Percentiles rank a stretch among this genome's conserved stretches.
Conservation (phyloP, 495 filamentous ascomycete genomes). For the Chaetomium tenue region DNA sequence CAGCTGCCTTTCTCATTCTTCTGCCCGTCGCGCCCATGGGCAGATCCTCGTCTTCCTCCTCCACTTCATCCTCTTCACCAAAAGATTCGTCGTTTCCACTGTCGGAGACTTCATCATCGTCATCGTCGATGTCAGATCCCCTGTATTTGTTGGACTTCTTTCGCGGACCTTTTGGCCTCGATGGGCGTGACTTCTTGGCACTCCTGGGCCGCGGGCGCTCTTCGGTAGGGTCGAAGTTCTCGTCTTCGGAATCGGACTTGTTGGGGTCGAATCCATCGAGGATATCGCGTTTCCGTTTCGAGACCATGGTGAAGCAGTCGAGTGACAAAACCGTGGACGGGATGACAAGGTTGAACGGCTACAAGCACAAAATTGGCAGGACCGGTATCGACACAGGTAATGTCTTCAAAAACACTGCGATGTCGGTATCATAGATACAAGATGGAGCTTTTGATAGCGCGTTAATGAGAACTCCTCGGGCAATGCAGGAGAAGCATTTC, state of each 20-base stretch:
- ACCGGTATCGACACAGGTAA: not conserved
- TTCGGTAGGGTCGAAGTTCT: constrained; percentile 62
- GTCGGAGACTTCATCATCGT: constrained; percentile 59
- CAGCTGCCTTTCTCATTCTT: constrained; percentile 62
- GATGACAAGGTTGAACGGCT: not conserved
- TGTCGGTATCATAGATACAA: constrained; percentile 4
- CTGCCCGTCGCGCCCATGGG: constrained; percentile 68
- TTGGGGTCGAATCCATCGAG: constrained; percentile 73
- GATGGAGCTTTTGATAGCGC: not conserved
- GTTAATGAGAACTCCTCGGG: constrained; percentile 9
- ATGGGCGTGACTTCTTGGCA: constrained; percentile 41
- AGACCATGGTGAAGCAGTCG: constrained; percentile 21
- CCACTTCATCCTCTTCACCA: constrained; percentile 55
- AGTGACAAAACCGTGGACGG: constrained; percentile 1
- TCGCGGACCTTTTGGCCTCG: constrained; percentile 46
- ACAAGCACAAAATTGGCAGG: not conserved
- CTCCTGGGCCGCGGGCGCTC: constrained; percentile 43
- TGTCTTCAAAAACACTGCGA: not conserved
- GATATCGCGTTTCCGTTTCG: constrained; percentile 60
- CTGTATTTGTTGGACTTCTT: constrained; percentile 50
- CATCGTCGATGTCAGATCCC: constrained; percentile 67
- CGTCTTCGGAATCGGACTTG: constrained; percentile 81
- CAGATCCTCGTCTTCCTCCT: constrained; percentile 58
- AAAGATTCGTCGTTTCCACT: constrained; percentile 61
- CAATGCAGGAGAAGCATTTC: not conserved